A percentile compares a stretch with the other conserved stretches of the same genome.
Evolutionary conservation across 208 protist species (phyloP).

Genomic region (Acanthamoeba divionensis): DNA sequence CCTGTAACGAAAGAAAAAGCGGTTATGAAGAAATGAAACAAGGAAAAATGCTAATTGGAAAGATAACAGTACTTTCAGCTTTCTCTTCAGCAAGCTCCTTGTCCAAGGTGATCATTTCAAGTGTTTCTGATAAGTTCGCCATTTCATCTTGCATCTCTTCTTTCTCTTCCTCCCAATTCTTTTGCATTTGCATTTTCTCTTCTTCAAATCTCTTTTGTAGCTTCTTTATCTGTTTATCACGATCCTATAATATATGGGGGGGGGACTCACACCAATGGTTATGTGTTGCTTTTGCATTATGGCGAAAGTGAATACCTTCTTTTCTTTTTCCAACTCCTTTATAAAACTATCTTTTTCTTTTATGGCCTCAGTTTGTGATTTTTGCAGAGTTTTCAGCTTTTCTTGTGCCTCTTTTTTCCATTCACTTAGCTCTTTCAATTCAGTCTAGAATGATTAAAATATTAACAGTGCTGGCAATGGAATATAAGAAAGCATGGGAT

Average conservation of each 20-base stretch:
- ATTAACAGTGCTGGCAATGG: no score
- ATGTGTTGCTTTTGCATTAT: neutral
- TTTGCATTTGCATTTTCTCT: constrained; percentile 33
- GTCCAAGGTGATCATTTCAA: constrained; percentile 51
- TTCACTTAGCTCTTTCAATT: constrained; percentile 31
- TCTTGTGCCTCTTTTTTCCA: constrained; percentile 47
- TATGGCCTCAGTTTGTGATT: neutral
- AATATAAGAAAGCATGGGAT: no score
- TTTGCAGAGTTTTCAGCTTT: constrained; percentile 35
- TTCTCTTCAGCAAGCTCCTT: constrained; percentile 52
- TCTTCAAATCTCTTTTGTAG: constrained; percentile 42
- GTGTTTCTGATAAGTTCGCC: constrained; percentile 37
- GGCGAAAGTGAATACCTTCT: neutral
- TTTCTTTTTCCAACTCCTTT: constrained; percentile 41
- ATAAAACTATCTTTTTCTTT: neutral
- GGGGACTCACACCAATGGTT: neutral
- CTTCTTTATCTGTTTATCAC: constrained; percentile 33
- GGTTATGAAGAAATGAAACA: neutral
- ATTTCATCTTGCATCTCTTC: constrained; percentile 37
- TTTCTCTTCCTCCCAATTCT: constrained; percentile 39
- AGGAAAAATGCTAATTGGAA: neutral
- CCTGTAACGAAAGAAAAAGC: neutral
- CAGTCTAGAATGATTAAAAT: neutral
- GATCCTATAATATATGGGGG: no score
- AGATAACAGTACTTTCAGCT: neutral